Conservation (phyloP, 305 asterid species). For the Solanum hybrid region DNA sequence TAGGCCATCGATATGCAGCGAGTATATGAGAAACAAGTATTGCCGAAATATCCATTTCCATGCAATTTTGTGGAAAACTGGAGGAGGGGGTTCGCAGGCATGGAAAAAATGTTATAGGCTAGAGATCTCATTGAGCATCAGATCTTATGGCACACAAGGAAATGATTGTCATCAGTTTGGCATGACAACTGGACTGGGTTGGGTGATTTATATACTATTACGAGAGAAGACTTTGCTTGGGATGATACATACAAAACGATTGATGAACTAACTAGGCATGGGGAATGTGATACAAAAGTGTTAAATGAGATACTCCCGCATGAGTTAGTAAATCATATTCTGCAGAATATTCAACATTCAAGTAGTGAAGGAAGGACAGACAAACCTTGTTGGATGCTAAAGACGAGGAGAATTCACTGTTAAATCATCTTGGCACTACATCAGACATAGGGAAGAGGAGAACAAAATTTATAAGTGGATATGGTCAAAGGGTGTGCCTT, state of each 20-base stretch:
- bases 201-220: neutral
- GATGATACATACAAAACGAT: neutral
- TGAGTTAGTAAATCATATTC: neutral
- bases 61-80: neutral
- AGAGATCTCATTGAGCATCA: neutral
- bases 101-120: neutral
- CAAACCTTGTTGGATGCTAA: neutral
- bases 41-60: neutral
- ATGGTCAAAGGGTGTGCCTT: neutral
- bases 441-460: neutral
- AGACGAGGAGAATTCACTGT: neutral
- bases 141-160: neutral
- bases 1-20: no score
- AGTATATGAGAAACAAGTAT: no score
- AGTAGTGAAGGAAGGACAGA: neutral
- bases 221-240: neutral
- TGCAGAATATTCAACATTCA: neutral
- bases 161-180: neutral
- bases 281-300: neutral
- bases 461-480: neutral
- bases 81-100: neutral
- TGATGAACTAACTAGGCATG: neutral
- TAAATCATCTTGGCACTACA: neutral
- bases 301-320: neutral
- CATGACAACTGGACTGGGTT: neutral